Conservation (phyloP, 495 filamentous ascomycete species). For the Penicillium coffeae region DNA sequence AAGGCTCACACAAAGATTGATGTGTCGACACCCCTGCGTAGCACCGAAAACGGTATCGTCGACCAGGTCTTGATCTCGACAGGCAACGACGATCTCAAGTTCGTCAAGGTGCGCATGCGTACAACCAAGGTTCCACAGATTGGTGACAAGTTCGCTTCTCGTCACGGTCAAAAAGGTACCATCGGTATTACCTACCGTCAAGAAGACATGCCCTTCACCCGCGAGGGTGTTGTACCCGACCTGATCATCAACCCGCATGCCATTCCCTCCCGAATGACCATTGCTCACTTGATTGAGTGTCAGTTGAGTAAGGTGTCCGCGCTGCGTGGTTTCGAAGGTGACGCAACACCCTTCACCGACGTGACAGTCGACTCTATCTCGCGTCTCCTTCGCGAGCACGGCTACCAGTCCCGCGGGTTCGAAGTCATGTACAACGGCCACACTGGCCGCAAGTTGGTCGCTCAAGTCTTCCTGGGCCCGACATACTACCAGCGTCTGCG, state of each 20-base stretch:
- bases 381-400: slow-evolving; percentile 78
- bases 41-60: slow-evolving; percentile 93
- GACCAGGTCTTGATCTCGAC: slow-evolving; percentile 91
- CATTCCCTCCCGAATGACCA: slow-evolving; percentile 99
- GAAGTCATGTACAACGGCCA: slow-evolving; percentile 99
- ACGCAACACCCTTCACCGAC: slow-evolving; percentile 97
- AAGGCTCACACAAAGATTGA: slow-evolving; percentile 89
- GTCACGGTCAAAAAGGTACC: slow-evolving; percentile 98
- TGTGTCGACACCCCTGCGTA: slow-evolving; percentile 88
- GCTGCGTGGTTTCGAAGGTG: slow-evolving; percentile 86
- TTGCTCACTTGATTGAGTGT: slow-evolving; percentile 99
- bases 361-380: slow-evolving; percentile 96
- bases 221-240: slow-evolving; percentile 87
- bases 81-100: slow-evolving; percentile 75
- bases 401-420: slow-evolving; percentile 95
- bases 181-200: slow-evolving; percentile 97
- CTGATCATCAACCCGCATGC: slow-evolving; percentile 99
- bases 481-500: slow-evolving; percentile 98
- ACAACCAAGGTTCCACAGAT: slow-evolving; percentile 98
- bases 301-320: slow-evolving; percentile 92
- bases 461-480: slow-evolving; percentile 94
- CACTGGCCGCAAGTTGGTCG: slow-evolving; percentile 85
- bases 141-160: slow-evolving; percentile 98
- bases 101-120: slow-evolving; percentile 94
- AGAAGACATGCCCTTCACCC: slow-evolving; percentile 98